Base-by-base conservation (phyloP, 2,329 filamentous ascomycete genomes). In the Ophiostoma pallidulum region DNA sequence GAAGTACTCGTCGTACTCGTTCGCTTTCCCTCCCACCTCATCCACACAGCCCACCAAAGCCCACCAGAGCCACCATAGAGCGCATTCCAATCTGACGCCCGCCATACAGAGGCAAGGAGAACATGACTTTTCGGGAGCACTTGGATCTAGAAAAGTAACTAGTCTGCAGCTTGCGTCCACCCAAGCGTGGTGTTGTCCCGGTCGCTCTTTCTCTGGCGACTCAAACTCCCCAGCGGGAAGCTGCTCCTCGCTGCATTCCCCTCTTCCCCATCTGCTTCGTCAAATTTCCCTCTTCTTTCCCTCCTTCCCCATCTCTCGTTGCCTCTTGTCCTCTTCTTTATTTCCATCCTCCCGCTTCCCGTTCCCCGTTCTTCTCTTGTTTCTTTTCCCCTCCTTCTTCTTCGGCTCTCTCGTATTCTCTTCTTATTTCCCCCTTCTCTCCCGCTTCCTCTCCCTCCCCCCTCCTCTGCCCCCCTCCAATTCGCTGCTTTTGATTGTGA, bases 31-130 rank as follows among this genome's bases (percentile, higher is more conserved):
- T 24, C 24, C 35, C 26, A 24, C 39, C 32, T 45, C 36, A 13
- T 18, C 43, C 38, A 29, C 38, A 35, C 29, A 41, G 19, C 42
- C 31, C 32, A 31, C 43, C 43, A 45, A 33, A 38, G 35, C 33
- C 22, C n/a, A n/a, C n/a, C n/a, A n/a, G n/a, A n/a, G 37, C 42
- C 42, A 37, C 12, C 18, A n/a, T n/a, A n/a, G n/a, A n/a, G n/a
- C 33, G 43, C 43, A 32, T 45, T 45, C 35, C 43, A 39, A 45
- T 36, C 33, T 36, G 35, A 45, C 35, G 24, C 35, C 35, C 47
- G 47, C 37, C 41, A 29, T 14, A 41, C 47, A 41, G 41, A 49
- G 47, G 47, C 37, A 36, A 31, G 16, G 18, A 29, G 29, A 7
- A n/a, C 10, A n/a, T 33, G 19, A 29, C 22, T 33, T 29, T 33